Base-by-base conservation (phyloP, 2,329 filamentous ascomycete genomes). In the Botrytis paeoniae region DNA sequence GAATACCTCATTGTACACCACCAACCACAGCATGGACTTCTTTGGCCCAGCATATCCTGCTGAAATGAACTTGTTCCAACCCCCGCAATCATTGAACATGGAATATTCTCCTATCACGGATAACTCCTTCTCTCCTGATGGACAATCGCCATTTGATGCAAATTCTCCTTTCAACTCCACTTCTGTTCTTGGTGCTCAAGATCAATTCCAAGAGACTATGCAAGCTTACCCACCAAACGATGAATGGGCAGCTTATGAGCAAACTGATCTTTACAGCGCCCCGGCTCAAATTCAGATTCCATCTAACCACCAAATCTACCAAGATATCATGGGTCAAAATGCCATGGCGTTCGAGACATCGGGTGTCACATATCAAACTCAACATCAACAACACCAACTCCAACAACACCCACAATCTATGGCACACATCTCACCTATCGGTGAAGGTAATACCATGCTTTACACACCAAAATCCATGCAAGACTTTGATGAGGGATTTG, bases 361-460 rank as follows among this genome's bases (percentile, higher is more conserved):
- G 78, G 45, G 81, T 83, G 45, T 76, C 64, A 73, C 75, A n/a
- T 77, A 76, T 61, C 73, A 64, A 39, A 4, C 29, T 48, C 48
- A 54, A 18, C 64, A 66, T 29, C 64, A 66, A n/a, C 64, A 37
- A 9, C 32, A n/a, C 4, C 63, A 54, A 54, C 45, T 20, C 35
- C 45, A 39, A 18, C 64, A 66, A 22, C 45, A 29, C 16, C 63
- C 75, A n/a, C 76, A 79, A 54, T 77, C 82, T 10, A 80, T 81
- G 51, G 82, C 85, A 39, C 90, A 93, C 74, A 87, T 93, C 75
- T 94, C 92, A 5, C 91, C 91, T 14, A 85, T 86, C 71, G 92
- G 90, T 8, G 91, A 93, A 78, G 86, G 87, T 51, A 90, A 91
- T 74, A 84, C 89, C 1, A 92, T 93, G 83, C 86, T 93, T 45